Conservation (phyloP, 768 basidiomycete genomes). For the Pulveroboletus sp. region DNA sequence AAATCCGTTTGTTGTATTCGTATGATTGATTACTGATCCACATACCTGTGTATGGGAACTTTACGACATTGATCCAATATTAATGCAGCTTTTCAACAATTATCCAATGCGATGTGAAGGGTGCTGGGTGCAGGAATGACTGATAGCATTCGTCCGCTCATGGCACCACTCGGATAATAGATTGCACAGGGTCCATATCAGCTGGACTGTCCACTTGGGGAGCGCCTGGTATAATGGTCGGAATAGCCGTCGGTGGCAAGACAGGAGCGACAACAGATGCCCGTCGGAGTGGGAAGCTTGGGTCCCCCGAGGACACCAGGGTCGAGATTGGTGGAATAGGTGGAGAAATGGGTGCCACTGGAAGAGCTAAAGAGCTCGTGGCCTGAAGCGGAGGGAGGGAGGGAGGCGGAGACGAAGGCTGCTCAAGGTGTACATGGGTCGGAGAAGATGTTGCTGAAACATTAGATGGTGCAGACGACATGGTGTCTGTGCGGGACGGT, state of each 20-base stretch:
- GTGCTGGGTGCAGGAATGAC: neutral
- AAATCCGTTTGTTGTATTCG: conserved; percentile 1
- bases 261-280: conserved; percentile 7
- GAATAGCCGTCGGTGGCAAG: conserved; percentile 9
- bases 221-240: conserved; percentile 20
- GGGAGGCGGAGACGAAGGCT: conserved; percentile 3
- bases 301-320: conserved; percentile 7
- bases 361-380: neutral
- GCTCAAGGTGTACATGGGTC: neutral
- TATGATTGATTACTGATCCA: neutral
- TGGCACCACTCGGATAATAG: conserved; percentile 4
- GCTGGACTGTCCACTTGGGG: conserved; percentile 32
- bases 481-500: conserved; percentile 29
- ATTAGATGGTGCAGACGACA: conserved; percentile 26
- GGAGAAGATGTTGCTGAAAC: conserved; percentile 18
- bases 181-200: conserved; percentile 20
- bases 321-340: conserved; percentile 23
- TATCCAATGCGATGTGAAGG: neutral
- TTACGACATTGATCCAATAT: conserved; percentile 1
- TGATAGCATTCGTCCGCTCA: neutral
- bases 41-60: neutral
- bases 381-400: conserved; percentile 10
- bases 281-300: neutral
- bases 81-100: neutral
- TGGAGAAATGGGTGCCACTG: conserved; percentile 2